Base-by-base conservation (phyloP, 202 grass and related monocot species). In the Bolboschoenoplectus hybrid region DNA sequence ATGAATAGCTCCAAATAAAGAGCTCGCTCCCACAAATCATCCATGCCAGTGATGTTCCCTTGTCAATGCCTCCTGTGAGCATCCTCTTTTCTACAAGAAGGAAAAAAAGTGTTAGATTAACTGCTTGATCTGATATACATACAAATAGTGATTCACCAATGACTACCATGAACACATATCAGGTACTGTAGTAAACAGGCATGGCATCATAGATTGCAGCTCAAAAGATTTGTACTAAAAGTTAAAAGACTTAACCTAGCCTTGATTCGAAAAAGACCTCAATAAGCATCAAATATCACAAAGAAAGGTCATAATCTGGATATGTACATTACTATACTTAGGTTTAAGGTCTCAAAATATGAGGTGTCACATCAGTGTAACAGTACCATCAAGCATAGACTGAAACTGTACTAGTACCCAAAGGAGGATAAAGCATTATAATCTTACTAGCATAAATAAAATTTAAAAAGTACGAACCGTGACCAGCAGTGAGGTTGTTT, bases 1-100 rank as follows among this genome's bases (percentile, higher is more conserved):
- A 89, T 81, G 89, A 63, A 77, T 94, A 98, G 62, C 86, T 94
- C 97, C 97, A 98, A 64, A 98, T 90, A 94, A 91, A 98, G 82
- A 96, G 85, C 52, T 94, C 89, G 51, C 85, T 92, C 73, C 89
- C 92, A 67, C 93, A 98, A 71, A 98, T 89, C 88, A 96, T 94
- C 97, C 97, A 98, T 19, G 93, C 86, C 85, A 96, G 89, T 19
- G 86, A 94, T 83, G 91, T 91, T 86, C 87, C 97, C 65, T 92
- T 91, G 76, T 96, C 93, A 88, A 98, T 90, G 38, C 93, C 91
- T 80, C 97, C 97, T 44, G 82, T 79, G 89, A 96, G 72, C 69
- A 86, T 17, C 68, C 47, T 94, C 61, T 86, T 94, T 69, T 90
- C 93, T 98, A 76, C 91, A 91, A 89, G 43, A 46, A 81, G 86